These are phyloP conservation scores for Nakazawaea molendinolei DNA, from an alignment of 805 yeast species.

Conservation along the genomic window DNA sequence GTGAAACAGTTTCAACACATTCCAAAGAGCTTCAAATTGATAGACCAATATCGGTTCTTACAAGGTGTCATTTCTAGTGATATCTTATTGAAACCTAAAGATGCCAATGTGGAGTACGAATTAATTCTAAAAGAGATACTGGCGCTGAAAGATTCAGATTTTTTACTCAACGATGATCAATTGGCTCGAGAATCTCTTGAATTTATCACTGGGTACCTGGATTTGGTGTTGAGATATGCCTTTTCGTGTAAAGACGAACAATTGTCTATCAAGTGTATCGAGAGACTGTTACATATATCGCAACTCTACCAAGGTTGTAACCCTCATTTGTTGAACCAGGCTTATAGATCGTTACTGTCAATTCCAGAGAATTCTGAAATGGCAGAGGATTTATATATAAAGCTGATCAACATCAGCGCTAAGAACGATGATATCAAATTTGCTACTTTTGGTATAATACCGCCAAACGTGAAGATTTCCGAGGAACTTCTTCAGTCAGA, in stretches of 20 bases:
- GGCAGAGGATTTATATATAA: constrained; percentile 8
- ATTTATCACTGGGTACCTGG: constrained; percentile 27
- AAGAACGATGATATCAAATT: constrained; percentile 2
- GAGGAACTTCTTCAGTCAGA: constrained; percentile 21
- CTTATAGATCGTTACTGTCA: constrained; percentile 30
- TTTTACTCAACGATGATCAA: constrained; percentile 18
- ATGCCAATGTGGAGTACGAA: constrained; percentile 28
- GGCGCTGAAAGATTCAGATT: constrained; percentile 16
- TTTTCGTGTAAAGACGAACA: constrained; percentile 25
- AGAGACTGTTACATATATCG: constrained; percentile 23
- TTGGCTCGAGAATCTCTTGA: constrained; percentile 21
- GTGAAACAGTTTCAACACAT: constrained; percentile 21
- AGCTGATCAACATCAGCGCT: not conserved
- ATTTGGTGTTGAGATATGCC: constrained; percentile 33
- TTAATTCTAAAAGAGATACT: constrained; percentile 20
- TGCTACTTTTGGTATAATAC: constrained; percentile 13
- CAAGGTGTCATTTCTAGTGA: constrained; percentile 33
- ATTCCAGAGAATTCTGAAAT: constrained; percentile 17
- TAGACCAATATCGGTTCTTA: constrained; percentile 23
- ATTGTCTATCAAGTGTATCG: constrained; percentile 20
- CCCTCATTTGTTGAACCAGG: constrained; percentile 24
- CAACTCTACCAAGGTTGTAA: constrained; percentile 18
- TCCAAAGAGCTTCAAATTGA: constrained; percentile 22
- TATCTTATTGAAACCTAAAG: constrained; percentile 23
- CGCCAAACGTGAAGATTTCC: constrained; percentile 18